phyloP scores from a whole-genome alignment of 139 green algal genomes.

The Penium margaritaceum region DNA sequence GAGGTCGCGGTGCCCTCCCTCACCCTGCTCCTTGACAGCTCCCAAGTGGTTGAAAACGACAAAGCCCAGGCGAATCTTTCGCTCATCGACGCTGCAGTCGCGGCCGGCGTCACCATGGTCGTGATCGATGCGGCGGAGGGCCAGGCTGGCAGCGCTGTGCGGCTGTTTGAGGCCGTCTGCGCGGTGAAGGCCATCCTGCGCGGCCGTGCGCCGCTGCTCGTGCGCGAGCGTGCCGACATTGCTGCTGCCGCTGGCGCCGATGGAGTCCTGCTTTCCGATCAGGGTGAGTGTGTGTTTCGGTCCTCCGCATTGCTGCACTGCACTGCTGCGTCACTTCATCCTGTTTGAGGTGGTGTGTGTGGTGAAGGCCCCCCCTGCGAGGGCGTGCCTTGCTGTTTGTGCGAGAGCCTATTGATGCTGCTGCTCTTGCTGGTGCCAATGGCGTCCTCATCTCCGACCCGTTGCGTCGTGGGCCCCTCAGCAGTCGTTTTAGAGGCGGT shows the following conservation, averaged over 20 bases:
- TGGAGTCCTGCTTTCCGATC: conserved; percentile 71
- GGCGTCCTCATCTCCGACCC: too few relatives aligned
- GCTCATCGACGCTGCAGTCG: conserved; percentile 47
- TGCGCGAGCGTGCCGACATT: conserved; percentile 80
- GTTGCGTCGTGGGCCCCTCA: too few relatives aligned
- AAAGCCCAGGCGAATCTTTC: background rate
- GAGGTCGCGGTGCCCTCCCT: conserved; percentile 35
- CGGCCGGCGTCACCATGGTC: conserved; percentile 58
- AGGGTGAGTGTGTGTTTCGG: conserved; percentile 56
- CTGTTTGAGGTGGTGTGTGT: too few relatives aligned
- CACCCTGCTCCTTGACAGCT: conserved; percentile 6
- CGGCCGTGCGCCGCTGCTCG: conserved; percentile 66
- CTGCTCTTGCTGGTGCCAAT: too few relatives aligned
- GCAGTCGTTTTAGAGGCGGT: too few relatives aligned
- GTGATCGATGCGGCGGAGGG: conserved; percentile 54
- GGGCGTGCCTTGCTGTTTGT: too few relatives aligned
- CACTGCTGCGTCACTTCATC: too few relatives aligned
- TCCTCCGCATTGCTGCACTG: too few relatives aligned
- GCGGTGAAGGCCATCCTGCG: conserved; percentile 63
- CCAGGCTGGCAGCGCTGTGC: conserved; percentile 30
- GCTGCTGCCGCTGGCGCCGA: conserved; percentile 70
- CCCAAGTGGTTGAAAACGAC: conserved; percentile 7
- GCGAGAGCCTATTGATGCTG: too few relatives aligned
- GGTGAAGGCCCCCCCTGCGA: too few relatives aligned
- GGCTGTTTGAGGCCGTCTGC: conserved; percentile 73